These are phyloP conservation scores for Tricholoma furcatifolium DNA, from an alignment of 768 basidiomycete genomes.

Conservation along the genomic window DNA sequence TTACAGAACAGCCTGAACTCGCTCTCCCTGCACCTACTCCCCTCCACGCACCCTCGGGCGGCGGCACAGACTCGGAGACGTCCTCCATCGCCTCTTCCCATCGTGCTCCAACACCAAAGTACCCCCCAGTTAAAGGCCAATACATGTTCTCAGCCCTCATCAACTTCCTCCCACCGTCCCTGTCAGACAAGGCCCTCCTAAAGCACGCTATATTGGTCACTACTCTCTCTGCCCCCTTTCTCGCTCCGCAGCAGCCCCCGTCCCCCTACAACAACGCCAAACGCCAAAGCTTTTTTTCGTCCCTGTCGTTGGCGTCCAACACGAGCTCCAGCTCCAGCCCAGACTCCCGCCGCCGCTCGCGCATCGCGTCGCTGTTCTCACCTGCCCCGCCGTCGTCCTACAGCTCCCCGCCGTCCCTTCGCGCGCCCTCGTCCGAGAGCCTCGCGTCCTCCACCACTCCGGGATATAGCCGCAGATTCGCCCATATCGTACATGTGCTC, in stretches of 20 bases:
- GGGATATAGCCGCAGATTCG: background rate
- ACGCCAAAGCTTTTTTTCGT: constrained; percentile 6
- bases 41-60: constrained; percentile 1
- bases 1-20: constrained; percentile 23
- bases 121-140: constrained; percentile 1
- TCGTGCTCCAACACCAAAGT: background rate
- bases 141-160: constrained; percentile 41
- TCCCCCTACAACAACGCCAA: background rate
- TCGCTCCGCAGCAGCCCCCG: constrained; percentile 18
- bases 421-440: background rate
- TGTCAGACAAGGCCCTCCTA: constrained; percentile 40
- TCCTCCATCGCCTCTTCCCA: background rate
- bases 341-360: constrained; percentile 3
- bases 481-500: constrained; percentile 24
- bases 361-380: constrained; percentile 13
- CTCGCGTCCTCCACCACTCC: constrained; percentile 3
- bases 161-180: constrained; percentile 38
- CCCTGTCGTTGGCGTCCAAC: constrained; percentile 10
- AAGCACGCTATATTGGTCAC: constrained; percentile 45
- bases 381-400: background rate
- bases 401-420: background rate
- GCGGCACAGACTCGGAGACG: constrained; percentile 1
- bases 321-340: background rate
- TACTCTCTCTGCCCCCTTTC: constrained; percentile 37
- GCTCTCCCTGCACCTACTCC: background rate